Evolutionary conservation across 495 filamentous ascomycete genomes (phyloP).

Genomic region (Aspergillus sclerotiicarbonarius): DNA sequence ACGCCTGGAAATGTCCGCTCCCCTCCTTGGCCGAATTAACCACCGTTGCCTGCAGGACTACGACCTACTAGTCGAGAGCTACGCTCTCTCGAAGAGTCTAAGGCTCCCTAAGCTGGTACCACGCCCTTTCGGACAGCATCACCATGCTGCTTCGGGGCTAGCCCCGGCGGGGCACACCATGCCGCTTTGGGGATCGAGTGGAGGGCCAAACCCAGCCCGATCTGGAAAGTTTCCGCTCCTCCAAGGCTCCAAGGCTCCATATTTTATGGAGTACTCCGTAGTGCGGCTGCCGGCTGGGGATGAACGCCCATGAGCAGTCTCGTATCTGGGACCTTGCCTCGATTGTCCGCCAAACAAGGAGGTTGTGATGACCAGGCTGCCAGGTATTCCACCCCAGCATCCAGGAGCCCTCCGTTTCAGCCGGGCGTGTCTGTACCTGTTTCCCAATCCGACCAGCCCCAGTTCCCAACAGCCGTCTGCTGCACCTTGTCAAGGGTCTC

Average conservation of each 20-base stretch:
- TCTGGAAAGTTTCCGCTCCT: constrained; percentile 12
- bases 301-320: too few species aligned
- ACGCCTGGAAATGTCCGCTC: not conserved
- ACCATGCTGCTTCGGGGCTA: not conserved
- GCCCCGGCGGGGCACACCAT: not conserved
- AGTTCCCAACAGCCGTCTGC: not conserved
- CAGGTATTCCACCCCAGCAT: not conserved
- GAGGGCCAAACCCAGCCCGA: not conserved
- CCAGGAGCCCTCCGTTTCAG: not conserved
- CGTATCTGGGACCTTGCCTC: too few species aligned
- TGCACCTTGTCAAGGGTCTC: not conserved
- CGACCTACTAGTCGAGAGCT: not conserved
- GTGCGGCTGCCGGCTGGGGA: too few species aligned
- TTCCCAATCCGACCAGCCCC: not conserved
- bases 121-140: not conserved
- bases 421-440: not conserved
- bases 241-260: not conserved
- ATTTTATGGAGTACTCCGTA: too few species aligned
- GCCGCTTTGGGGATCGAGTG: constrained; percentile 3
- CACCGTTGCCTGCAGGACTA: not conserved
- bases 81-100: not conserved
- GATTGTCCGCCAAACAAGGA: too few species aligned
- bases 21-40: not conserved
- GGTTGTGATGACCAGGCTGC: not conserved
- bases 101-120: not conserved